Base-by-base conservation (phyloP, 2,329 filamentous ascomycete genomes). In the Xylaria sp. region DNA sequence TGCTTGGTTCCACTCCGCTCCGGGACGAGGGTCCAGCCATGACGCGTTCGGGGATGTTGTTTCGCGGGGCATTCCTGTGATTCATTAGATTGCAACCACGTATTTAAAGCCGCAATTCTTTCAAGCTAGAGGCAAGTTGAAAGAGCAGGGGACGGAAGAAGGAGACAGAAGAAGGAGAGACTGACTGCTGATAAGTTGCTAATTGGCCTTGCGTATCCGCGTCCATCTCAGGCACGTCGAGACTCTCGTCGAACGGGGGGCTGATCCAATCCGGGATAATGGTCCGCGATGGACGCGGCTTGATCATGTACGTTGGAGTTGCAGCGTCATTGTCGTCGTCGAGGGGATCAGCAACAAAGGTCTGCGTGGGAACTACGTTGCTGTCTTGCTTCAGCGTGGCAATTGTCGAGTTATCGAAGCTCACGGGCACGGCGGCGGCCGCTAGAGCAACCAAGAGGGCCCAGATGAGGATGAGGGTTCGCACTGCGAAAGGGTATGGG, bases 81-180 rank as follows among this genome's bases (percentile, higher is more conserved):
- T 28, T 31, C 3, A 10, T 59, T 23, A 15, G 59, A 49, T 42
- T 76, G 74, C 36, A 20, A 9, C 7, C 4, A 17, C 20, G 17
- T 15, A 51, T 10, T 7, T 15, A 10, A 31, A 3, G 13, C 26
- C 5, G 28, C 15, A 11, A 6, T 26, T 2, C 1, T 17, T 49
- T 13, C 17, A 40, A 2, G 10, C 53, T 33, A 56, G 11, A 38
- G 10, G 9, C 10, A 13, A 17, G 51, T 20, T 13, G 17, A n/a
- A 40, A 10, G 9, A 20, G 38, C 7, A 20, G 17, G n/a, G 9
- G 20, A 40, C n/a, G n/a, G n/a, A n/a, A n/a, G n/a, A n/a, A n/a
- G n/a, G n/a, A n/a, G n/a, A n/a, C n/a, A n/a, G n/a, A 28, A 33
- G 40, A 56, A 4, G n/a, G 38, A 7, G 23, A 28, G 53, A 56